Base-by-base conservation (phyloP, 495 filamentous ascomycete genomes). In the Tuber indicum region DNA sequence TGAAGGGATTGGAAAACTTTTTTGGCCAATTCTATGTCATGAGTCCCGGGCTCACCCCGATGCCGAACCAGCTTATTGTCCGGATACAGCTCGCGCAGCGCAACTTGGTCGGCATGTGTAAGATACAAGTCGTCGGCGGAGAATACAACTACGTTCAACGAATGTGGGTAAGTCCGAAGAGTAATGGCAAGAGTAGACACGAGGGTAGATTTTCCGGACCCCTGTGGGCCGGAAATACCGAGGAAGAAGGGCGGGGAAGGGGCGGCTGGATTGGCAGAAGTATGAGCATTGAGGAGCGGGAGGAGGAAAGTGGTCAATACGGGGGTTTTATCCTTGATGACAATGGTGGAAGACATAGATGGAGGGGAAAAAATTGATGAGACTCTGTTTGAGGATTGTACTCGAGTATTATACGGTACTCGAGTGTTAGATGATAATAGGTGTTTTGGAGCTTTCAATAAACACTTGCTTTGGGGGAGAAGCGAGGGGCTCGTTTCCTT, bases 91-190 rank as follows among this genome's bases (percentile, higher is more conserved):
- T 87, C 79, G 46, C 91, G 92, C 23, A 98, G 88, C 14, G 86
- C 84, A n/a, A 88, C 83, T 85, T 96, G 95, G 79, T 91, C 88
- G 66, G 85, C 86, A 84, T 92, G 91, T 5, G 90, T 86, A 74
- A 96, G 89, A 84, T 98, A 98, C 75, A 98, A 89, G 84, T 98
- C 94, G 84, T 98, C 95, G 75, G 97, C 93, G 82, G 92, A 94
- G 81, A 94, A 87, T 12, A 94, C 92, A 47, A 92, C 86, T 7
- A 92, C 93, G 74, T 89, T 86, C 58, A 97, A 87, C 16, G 86
- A 88, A 84, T 93, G 88, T 2, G 90, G 90, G 41, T 89, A 87
- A n/a, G 87, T 86, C 74, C 87, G 86, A 49, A 97, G 89, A n/a
- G 88, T 91, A 32, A 87, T 81, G 71, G 89, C 86, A 36, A 97